Evolutionary conservation across 441 rosid species (phyloP).

Genomic region (Gossypium laxum): DNA sequence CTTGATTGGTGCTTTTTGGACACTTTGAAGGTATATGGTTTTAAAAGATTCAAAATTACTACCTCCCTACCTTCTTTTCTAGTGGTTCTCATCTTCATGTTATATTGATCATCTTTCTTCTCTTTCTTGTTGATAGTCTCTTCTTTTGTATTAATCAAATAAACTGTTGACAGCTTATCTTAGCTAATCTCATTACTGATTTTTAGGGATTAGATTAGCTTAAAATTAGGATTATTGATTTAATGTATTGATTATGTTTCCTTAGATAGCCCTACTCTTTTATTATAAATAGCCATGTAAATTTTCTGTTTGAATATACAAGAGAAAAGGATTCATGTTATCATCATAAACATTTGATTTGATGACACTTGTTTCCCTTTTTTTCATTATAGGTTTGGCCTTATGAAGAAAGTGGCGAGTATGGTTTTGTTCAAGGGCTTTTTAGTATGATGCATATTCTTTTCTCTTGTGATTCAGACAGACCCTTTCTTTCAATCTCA

Average conservation of each 20-base stretch:
- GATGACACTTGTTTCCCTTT: background rate
- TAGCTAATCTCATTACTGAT: too few species aligned
- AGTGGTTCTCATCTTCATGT: background rate
- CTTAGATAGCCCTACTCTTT: too few species aligned
- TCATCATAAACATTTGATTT: background rate
- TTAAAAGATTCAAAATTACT: background rate
- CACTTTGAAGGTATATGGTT: background rate
- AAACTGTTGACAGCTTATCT: too few species aligned
- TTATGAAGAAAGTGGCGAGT: conserved; percentile 69
- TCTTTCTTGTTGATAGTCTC: background rate
- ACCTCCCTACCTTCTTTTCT: background rate
- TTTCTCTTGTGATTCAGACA: conserved; percentile 41
- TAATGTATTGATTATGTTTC: too few species aligned
- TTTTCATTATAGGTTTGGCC: conserved; percentile 72
- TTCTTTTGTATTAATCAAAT: background rate
- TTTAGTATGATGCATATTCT: conserved; percentile 64
- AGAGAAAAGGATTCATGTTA: too few species aligned
- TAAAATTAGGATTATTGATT: too few species aligned
- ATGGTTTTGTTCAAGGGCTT: conserved; percentile 82
- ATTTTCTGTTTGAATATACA: too few species aligned
- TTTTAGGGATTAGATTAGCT: too few species aligned
- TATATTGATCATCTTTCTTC: background rate
- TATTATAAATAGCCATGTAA: too few species aligned
- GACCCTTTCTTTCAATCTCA: conserved; percentile 24
- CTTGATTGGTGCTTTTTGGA: conserved; percentile 10